Base-by-base conservation (phyloP, 805 yeast genomes). In the Kodamaea laetipori region DNA sequence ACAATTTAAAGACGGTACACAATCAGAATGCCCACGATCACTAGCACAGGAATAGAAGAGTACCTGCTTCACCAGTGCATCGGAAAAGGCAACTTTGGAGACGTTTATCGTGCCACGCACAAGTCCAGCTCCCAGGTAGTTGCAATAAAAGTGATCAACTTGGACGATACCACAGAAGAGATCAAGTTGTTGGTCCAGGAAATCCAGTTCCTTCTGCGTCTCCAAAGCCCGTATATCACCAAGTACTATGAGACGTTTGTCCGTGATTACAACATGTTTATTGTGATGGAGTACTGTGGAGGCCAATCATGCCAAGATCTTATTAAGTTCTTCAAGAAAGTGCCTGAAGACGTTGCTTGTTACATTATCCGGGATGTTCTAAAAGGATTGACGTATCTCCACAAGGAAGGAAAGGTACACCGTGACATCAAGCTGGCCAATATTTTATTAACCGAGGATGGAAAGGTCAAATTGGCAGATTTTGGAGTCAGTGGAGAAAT, bases 201-300 rank as follows among this genome's bases (percentile, higher is more conserved):
- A 56, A 86, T 92, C 42, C 80, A 78, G 39, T 80, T 90, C 49
- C 67, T 94, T 18, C 78, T 86, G 15, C 80, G 80, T 39, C 63
- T 90, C 45, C 72, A 72, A 38, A 80, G 84, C n/a, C 78, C 77
- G 0, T 78, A 77, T 54, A 80, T 94, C 41, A 88, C 94, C 1
- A 72, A 74, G 34, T 69, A 69, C 53, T 73, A 68, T 54, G 82
- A 81, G 37, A 81, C 96, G 1, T 78, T 80, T 55, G 61, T 84
- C 4, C 69, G 73, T 34, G 88, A 81, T 34, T 79, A 80, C 33
- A 74, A 79, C 4, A 79, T 94, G 80, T 90, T 90, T 84, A 86
- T 92, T 37, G 84, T 84, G 4, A 88, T 94, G 97, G 99, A 92
- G 61, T 89, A 78, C 58, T 94, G 98, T 63, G 96, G 92, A 9